Evolutionary conservation across 192 early-diverging fungal species (phyloP).

Genomic region (Chytriomyces confervae): DNA sequence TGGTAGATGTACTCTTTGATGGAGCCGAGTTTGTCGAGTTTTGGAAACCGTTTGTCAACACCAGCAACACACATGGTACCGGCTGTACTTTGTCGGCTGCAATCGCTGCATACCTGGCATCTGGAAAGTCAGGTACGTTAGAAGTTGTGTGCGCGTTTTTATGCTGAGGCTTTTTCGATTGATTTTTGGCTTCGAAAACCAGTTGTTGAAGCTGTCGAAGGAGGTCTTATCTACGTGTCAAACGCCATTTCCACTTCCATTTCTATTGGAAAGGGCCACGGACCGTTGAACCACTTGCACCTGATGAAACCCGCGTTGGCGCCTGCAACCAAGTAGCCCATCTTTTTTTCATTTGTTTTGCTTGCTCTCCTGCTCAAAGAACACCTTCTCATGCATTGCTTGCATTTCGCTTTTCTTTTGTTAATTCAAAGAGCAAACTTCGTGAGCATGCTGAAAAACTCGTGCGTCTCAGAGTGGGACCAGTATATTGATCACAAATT

Average conservation of each 20-base stretch:
- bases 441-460: slow-evolving; percentile 47
- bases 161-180: too few relatives aligned
- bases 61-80: slow-evolving; percentile 82
- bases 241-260: slow-evolving; percentile 67
- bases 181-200: not conserved
- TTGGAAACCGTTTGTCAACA: slow-evolving; percentile 63
- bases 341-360: not conserved
- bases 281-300: slow-evolving; percentile 81
- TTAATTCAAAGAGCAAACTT: slow-evolving; percentile 24
- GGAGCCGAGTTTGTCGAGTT: slow-evolving; percentile 52
- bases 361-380: not conserved
- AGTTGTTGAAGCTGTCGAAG: slow-evolving; percentile 62
- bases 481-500: slow-evolving; percentile 75
- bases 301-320: not conserved
- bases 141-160: not conserved
- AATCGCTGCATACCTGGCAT: slow-evolving; percentile 73
- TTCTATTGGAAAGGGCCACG: slow-evolving; percentile 69
- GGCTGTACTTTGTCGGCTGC: slow-evolving; percentile 88
- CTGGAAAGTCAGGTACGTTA: slow-evolving; percentile 51
- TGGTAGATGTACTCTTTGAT: slow-evolving; percentile 70
- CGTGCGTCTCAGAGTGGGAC: slow-evolving; percentile 65
- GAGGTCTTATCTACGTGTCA: slow-evolving; percentile 67
- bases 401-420: not conserved
- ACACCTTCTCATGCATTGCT: not conserved
- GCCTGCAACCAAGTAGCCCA: too few relatives aligned